A percentile compares a stretch with the other conserved stretches of the same genome.
phyloP scores from a whole-genome alignment of 2,329 filamentous ascomycete genomes.

The Ceratocystis smalleyi region DNA sequence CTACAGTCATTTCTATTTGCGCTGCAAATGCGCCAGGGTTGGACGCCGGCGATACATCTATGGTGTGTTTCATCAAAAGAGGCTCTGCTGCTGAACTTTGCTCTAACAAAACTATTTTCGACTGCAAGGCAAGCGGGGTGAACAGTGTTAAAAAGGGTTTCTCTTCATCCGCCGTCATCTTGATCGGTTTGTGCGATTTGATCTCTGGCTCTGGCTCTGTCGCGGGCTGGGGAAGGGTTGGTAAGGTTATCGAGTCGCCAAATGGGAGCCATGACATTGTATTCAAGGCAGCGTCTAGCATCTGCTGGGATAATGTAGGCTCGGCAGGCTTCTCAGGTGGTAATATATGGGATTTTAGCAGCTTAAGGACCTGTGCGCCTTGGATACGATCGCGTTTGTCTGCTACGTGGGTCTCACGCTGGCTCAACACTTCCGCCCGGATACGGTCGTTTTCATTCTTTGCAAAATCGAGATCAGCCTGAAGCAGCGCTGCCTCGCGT shows the following conservation, averaged over 20 bases:
- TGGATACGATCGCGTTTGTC: neutral
- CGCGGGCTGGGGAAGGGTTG: conserved; percentile 17
- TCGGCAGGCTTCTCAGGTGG: conserved; percentile 24
- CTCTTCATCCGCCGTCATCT: conserved; percentile 47
- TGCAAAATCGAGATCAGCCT: conserved; percentile 42
- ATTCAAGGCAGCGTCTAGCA: conserved; percentile 35
- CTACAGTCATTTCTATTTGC: conserved; percentile 42
- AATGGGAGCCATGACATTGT: conserved; percentile 39
- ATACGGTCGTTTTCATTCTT: conserved; percentile 44
- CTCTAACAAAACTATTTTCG: conserved; percentile 32
- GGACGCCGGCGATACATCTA: conserved; percentile 33
- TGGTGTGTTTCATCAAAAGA: conserved; percentile 38
- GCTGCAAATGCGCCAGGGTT: conserved; percentile 38
- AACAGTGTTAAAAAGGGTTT: conserved; percentile 57
- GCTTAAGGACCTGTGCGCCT: conserved; percentile 9
- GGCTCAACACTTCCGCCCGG: conserved; percentile 23
- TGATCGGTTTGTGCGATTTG: conserved; percentile 48
- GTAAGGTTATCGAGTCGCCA: conserved; percentile 24
- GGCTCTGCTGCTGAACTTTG: conserved; percentile 20
- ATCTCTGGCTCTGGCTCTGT: conserved; percentile 28
- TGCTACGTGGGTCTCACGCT: neutral
- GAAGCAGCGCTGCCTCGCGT: conserved; percentile 40
- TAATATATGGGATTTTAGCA: conserved; percentile 25
- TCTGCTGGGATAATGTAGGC: conserved; percentile 25
- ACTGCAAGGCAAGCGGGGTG: conserved; percentile 48